A percentile compares a stretch with the other conserved stretches of the same genome.
Conservation (phyloP, 2,329 filamentous ascomycete species). For the Epichloe aotearoae region DNA sequence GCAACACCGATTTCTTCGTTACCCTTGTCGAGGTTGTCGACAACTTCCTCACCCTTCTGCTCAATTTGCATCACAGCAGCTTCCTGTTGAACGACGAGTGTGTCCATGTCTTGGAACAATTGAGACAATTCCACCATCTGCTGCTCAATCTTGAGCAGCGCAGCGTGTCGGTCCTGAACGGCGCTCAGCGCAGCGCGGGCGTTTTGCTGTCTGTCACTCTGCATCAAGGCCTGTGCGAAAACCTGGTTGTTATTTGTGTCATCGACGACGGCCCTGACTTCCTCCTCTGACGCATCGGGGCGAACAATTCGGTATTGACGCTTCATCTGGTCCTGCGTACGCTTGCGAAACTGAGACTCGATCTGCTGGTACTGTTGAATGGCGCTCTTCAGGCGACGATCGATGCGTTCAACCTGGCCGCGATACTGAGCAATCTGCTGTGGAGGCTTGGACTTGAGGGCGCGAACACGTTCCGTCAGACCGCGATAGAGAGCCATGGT, state of each 20-base stretch:
- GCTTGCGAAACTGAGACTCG: constrained; percentile 68
- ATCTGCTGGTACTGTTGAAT: constrained; percentile 72
- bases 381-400: constrained; percentile 65
- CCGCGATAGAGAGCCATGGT: constrained; percentile 75
- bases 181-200: constrained; percentile 67
- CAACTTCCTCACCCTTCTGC: constrained; percentile 72
- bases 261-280: constrained; percentile 63
- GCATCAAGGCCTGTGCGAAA: constrained; percentile 77
- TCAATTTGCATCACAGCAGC: constrained; percentile 69
- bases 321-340: constrained; percentile 69
- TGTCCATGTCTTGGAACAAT: constrained; percentile 82
- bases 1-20: constrained; percentile 75
- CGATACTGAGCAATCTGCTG: constrained; percentile 60
- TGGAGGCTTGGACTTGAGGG: constrained; percentile 70
- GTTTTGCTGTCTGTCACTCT: constrained; percentile 68
- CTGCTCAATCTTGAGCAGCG: constrained; percentile 82
- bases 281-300: constrained; percentile 64
- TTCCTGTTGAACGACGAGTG: constrained; percentile 77
- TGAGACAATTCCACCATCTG: constrained; percentile 80
- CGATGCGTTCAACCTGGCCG: constrained; percentile 68
- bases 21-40: constrained; percentile 71
- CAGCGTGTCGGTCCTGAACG: constrained; percentile 70
- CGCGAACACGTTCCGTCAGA: constrained; percentile 66
- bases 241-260: constrained; percentile 69
- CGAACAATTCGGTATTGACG: constrained; percentile 84